Percentiles rank a stretch among this genome's conserved stretches.
phyloP scores from a whole-genome alignment of 805 yeast genomes.

The Deakozyma indianensis region DNA sequence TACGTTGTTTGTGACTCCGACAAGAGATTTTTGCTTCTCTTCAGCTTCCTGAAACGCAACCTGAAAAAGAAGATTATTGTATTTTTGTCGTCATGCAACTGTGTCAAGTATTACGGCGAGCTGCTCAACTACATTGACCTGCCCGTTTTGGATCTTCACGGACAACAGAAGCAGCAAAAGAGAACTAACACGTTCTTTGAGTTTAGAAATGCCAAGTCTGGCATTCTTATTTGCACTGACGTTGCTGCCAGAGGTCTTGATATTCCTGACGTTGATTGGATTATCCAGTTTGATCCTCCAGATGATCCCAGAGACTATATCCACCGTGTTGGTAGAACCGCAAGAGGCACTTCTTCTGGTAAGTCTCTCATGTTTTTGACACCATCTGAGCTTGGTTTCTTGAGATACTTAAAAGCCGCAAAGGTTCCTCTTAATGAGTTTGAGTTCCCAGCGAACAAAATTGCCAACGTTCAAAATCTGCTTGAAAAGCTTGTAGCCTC shows the following conservation, averaged over 20 bases:
- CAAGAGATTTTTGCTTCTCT: conserved; percentile 75
- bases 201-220: conserved; percentile 92
- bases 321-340: conserved; percentile 98
- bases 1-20: conserved; percentile 96
- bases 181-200: conserved; percentile 97
- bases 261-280: conserved; percentile 98
- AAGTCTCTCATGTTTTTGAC: conserved; percentile 89
- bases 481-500: conserved; percentile 80
- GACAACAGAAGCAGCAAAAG: conserved; percentile 97
- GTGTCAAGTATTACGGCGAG: conserved; percentile 93
- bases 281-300: conserved; percentile 97
- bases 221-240: conserved; percentile 88
- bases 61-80: conserved; percentile 80
- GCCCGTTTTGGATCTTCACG: conserved; percentile 93
- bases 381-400: conserved; percentile 87
- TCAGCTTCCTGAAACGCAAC: conserved; percentile 88
- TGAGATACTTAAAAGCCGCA: conserved; percentile 89
- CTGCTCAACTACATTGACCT: conserved; percentile 88
- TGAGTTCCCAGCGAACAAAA: conserved; percentile 87
- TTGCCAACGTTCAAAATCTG: conserved; percentile 93
- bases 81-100: conserved; percentile 89
- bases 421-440: conserved; percentile 95
- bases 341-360: conserved; percentile 80
- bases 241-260: conserved; percentile 99
- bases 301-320: conserved; percentile 99